Conservation (phyloP, 306 rosid species). For the Adenanthera pavonina region DNA sequence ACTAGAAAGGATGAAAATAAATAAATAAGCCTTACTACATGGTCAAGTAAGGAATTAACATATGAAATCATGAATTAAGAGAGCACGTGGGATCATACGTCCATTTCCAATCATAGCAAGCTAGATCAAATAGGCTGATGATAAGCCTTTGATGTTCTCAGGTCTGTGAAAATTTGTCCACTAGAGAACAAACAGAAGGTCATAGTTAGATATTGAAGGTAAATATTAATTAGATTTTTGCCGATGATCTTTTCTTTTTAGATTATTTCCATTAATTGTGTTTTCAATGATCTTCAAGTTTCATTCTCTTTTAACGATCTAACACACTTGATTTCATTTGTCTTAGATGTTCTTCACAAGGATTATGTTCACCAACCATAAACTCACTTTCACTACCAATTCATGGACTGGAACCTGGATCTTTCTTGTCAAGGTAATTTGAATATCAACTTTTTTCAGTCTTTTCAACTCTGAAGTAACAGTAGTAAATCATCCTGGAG, state of each 20-base stretch:
- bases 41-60: constrained; percentile 60
- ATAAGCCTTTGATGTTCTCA: constrained; percentile 93
- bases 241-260: not conserved
- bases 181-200: constrained; percentile 52
- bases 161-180: constrained; percentile 97
- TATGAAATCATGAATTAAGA: constrained; percentile 85
- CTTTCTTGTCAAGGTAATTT: constrained; percentile 65
- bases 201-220: constrained; percentile 32
- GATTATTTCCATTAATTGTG: not conserved
- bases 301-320: constrained; percentile 28
- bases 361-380: constrained; percentile 55
- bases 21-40: too few relatives aligned
- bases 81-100: constrained; percentile 84
- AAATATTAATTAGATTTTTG: constrained; percentile 8
- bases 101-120: constrained; percentile 97
- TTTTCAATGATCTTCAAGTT: constrained; percentile 27
- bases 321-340: constrained; percentile 38
- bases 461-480: not conserved
- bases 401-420: constrained; percentile 60
- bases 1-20: too few relatives aligned
- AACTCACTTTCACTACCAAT: constrained; percentile 49
- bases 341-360: constrained; percentile 65
- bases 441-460: constrained; percentile 11
- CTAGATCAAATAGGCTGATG: constrained; percentile 76
- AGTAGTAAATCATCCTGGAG: not conserved